Evolutionary conservation across 495 filamentous ascomycete genomes (phyloP).

Genomic region (Thermochaetoides thermophila): DNA sequence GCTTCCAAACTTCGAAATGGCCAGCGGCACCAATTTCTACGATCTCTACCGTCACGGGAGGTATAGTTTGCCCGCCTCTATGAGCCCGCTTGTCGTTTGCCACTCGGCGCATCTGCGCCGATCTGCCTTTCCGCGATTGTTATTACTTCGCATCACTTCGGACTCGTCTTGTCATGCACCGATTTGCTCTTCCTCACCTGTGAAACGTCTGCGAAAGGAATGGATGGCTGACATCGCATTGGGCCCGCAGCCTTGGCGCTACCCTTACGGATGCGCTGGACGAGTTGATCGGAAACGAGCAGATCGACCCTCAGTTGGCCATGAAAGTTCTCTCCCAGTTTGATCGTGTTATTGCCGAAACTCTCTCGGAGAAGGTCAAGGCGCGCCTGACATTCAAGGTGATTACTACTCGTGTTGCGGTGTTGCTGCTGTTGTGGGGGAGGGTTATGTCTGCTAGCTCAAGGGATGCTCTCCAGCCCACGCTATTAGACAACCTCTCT

Average conservation of each 20-base stretch:
- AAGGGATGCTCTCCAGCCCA: no score
- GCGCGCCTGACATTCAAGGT: conserved; percentile 92
- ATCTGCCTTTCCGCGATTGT: neutral
- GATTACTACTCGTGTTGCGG: conserved; percentile 20
- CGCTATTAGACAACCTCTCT: no score
- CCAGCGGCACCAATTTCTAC: conserved; percentile 49
- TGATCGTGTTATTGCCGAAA: conserved; percentile 76
- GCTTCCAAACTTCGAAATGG: no score
- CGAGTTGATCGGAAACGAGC: conserved; percentile 78
- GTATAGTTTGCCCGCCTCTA: no score
- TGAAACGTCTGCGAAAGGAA: neutral
- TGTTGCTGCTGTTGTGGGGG: no score
- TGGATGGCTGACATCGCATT: conserved; percentile 8
- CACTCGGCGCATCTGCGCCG: no score
- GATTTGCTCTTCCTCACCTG: no score
- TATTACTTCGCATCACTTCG: neutral
- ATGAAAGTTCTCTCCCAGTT: conserved; percentile 95
- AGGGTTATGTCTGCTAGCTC: no score
- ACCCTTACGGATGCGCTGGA: conserved; percentile 93
- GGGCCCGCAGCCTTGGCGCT: conserved; percentile 59
- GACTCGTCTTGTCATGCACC: neutral
- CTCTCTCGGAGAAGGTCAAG: conserved; percentile 81
- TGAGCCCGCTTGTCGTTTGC: no score
- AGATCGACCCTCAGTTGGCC: conserved; percentile 92
- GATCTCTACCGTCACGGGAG: conserved; percentile 96